Evolutionary conservation across 2,329 filamentous ascomycete genomes (phyloP).

Genomic region (Sclerotinia nivalis): DNA sequence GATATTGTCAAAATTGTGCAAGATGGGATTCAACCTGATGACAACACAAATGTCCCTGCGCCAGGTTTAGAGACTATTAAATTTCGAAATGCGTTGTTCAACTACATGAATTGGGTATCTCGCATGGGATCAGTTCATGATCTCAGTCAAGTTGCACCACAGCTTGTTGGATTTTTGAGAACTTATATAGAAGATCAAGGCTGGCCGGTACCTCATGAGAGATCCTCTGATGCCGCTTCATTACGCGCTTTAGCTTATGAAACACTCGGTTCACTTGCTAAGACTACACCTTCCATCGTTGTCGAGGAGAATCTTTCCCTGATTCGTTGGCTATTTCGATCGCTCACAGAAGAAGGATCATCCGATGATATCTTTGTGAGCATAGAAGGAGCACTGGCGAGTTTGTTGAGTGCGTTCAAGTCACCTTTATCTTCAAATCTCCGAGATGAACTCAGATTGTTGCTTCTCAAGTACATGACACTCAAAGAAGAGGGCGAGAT

Average conservation of each 20-base stretch:
- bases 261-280: constrained; percentile 79
- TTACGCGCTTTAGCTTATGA: constrained; percentile 85
- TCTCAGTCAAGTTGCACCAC: constrained; percentile 65
- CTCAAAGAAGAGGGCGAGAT: constrained; percentile 51
- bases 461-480: constrained; percentile 70
- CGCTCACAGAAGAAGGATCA: constrained; percentile 76
- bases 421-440: constrained; percentile 43
- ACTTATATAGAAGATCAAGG: constrained; percentile 78
- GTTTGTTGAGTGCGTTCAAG: constrained; percentile 62
- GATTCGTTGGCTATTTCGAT: constrained; percentile 78
- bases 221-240: constrained; percentile 60
- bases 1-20: constrained; percentile 70
- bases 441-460: constrained; percentile 41
- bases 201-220: constrained; percentile 70
- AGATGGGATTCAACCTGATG: constrained; percentile 57
- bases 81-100: constrained; percentile 78
- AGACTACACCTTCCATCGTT: constrained; percentile 60
- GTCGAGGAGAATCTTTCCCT: constrained; percentile 53
- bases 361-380: constrained; percentile 75
- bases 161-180: constrained; percentile 67
- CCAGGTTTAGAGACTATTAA: constrained; percentile 65
- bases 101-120: constrained; percentile 84
- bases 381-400: constrained; percentile 85
- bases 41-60: constrained; percentile 39
- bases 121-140: constrained; percentile 64